Percentiles rank a stretch among this genome's conserved stretches.
These are phyloP conservation scores for Populus hybrid DNA, from an alignment of 441 rosid genomes.

Conservation along the genomic window DNA sequence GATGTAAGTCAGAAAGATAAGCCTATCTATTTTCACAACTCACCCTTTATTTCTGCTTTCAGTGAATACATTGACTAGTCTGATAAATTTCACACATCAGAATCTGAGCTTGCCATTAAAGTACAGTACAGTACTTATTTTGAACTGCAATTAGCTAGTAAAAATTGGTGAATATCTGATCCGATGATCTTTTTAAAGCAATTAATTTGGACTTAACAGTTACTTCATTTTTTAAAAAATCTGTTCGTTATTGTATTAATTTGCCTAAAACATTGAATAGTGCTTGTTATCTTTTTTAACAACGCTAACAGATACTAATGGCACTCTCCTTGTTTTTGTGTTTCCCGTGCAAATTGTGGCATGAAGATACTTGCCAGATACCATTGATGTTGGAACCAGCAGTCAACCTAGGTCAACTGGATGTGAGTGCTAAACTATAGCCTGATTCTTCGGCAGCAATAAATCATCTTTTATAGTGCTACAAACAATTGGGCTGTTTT, in stretches of 20 bases:
- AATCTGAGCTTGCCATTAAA: not conserved
- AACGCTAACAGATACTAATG: not conserved
- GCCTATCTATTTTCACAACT: not conserved
- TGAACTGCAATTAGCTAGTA: not conserved
- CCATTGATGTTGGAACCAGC: conserved; percentile 75
- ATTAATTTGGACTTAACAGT: not conserved
- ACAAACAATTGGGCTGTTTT: conserved; percentile 21
- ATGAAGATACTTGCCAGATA: conserved; percentile 80
- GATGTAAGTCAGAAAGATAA: conserved; percentile 52
- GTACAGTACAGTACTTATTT: not conserved
- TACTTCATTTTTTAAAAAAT: not conserved
- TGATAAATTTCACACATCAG: not conserved
- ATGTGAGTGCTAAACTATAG: conserved; percentile 65
- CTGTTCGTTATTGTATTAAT: not conserved
- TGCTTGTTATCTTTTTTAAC: not conserved
- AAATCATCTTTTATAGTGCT: conserved; percentile 16
- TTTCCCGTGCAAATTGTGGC: conserved; percentile 13
- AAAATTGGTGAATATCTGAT: too few species aligned
- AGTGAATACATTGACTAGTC: not conserved
- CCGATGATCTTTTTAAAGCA: not conserved
- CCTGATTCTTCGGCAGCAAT: conserved; percentile 24
- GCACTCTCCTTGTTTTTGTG: conserved; percentile 1
- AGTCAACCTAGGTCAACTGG: conserved; percentile 71
- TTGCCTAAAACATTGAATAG: not conserved
- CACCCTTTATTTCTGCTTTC: not conserved